A percentile compares a stretch with the other conserved stretches of the same genome.
These are phyloP conservation scores for Naganishia antarctica DNA, from an alignment of 768 basidiomycete species.

Conservation along the genomic window DNA sequence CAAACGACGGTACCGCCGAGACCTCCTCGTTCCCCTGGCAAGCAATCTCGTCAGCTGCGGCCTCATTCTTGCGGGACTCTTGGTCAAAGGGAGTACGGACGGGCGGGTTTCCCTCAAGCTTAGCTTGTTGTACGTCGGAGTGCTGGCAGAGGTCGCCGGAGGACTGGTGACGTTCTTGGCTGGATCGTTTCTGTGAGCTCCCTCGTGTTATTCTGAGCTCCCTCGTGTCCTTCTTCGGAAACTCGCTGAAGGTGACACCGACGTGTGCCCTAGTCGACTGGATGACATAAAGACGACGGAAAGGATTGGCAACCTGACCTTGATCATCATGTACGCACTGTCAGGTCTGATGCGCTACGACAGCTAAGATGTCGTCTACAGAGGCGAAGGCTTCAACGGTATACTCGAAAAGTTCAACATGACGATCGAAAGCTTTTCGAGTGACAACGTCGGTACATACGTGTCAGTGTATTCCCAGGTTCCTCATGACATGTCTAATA, in stretches of 20 bases:
- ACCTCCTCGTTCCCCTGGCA: neutral
- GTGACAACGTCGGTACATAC: constrained; percentile 1
- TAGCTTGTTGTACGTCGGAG: neutral
- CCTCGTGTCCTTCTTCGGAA: too few relatives aligned
- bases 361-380: neutral
- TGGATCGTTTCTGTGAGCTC: too few relatives aligned
- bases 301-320: constrained; percentile 4
- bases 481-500: neutral
- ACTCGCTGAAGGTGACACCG: too few relatives aligned
- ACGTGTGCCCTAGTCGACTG: too few relatives aligned
- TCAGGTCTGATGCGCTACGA: neutral
- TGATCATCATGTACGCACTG: neutral
- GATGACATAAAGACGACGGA: neutral
- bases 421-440: neutral
- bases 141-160: neutral
- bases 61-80: neutral
- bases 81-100: neutral
- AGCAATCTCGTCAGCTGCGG: neutral
- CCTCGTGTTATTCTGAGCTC: too few relatives aligned
- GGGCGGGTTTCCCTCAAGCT: neutral
- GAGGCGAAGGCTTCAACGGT: constrained; percentile 4
- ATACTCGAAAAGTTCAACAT: neutral
- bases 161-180: too few relatives aligned
- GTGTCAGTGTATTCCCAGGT: neutral
- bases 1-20: neutral